phyloP scores from a whole-genome alignment of 2,329 filamentous ascomycete species.

The Colletotrichum liriopes region DNA sequence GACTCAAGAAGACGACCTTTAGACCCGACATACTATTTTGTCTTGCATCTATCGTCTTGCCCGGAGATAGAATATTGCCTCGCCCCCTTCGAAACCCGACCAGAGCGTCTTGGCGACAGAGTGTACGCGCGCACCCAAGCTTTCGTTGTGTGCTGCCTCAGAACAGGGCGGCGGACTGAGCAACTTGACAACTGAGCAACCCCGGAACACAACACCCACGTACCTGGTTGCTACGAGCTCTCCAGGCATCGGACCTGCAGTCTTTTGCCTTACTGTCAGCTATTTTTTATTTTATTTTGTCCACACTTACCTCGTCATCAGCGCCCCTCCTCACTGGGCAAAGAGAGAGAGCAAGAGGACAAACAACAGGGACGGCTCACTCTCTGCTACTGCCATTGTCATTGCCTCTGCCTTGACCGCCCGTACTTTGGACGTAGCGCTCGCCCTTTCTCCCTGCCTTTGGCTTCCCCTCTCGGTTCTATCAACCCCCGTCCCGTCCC shows the following conservation, averaged over 20 bases:
- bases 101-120: background rate
- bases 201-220: background rate
- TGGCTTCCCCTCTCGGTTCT: constrained; percentile 9
- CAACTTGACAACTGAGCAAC: background rate
- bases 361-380: background rate
- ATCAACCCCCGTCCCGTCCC: constrained; percentile 19
- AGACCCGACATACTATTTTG: background rate
- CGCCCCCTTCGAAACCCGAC: background rate
- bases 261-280: background rate
- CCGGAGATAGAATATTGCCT: background rate
- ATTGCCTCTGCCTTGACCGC: constrained; percentile 9
- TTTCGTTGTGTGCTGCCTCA: background rate
- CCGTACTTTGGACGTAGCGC: constrained; percentile 5
- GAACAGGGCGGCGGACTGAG: background rate
- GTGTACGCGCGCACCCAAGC: background rate
- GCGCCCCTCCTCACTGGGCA: background rate
- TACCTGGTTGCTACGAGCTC: background rate
- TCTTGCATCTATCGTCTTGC: background rate
- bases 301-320: background rate
- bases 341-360: background rate
- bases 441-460: constrained; percentile 16
- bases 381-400: too few relatives aligned
- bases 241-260: background rate
- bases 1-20: background rate
- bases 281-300: background rate